A percentile compares a stretch with the other conserved stretches of the same genome.
These are phyloP conservation scores for Nitzschia sp. DNA, from an alignment of 108 stramenopile genomes.

Conservation along the genomic window DNA sequence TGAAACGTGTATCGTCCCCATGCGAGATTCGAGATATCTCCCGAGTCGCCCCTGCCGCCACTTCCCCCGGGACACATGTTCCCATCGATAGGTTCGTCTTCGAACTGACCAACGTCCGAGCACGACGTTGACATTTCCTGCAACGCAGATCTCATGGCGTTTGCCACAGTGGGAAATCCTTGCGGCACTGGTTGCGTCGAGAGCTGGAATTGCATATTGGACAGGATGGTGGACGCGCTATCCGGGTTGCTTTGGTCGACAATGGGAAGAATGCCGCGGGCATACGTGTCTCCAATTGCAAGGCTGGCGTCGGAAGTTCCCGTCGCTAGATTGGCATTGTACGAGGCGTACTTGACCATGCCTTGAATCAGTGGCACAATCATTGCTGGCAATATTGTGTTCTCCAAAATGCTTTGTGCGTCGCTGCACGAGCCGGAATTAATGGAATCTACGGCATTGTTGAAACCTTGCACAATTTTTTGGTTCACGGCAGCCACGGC, in stretches of 20 bases:
- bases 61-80: constrained; percentile 19
- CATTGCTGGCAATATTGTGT: constrained; percentile 27
- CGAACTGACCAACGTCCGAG: constrained; percentile 30
- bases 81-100: constrained; percentile 15
- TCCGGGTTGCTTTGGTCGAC: constrained; percentile 16
- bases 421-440: constrained; percentile 30
- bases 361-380: constrained; percentile 55
- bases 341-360: constrained; percentile 40
- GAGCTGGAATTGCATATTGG: constrained; percentile 34
- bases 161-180: constrained; percentile 32
- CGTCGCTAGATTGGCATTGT: constrained; percentile 19
- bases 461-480: constrained; percentile 29
- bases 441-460: constrained; percentile 9
- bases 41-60: neutral
- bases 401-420: constrained; percentile 11
- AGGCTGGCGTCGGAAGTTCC: constrained; percentile 29
- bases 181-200: constrained; percentile 30
- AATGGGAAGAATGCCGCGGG: constrained; percentile 40
- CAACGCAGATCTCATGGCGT: constrained; percentile 38
- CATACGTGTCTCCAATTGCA: constrained; percentile 34
- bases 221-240: constrained; percentile 24
- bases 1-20: constrained; percentile 47
- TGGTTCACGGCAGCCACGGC: constrained; percentile 28
- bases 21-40: constrained; percentile 14
- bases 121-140: constrained; percentile 33